These are phyloP conservation scores for Thermomyces lanuginosus DNA, from an alignment of 2,329 filamentous ascomycete genomes.

Conservation along the genomic window DNA sequence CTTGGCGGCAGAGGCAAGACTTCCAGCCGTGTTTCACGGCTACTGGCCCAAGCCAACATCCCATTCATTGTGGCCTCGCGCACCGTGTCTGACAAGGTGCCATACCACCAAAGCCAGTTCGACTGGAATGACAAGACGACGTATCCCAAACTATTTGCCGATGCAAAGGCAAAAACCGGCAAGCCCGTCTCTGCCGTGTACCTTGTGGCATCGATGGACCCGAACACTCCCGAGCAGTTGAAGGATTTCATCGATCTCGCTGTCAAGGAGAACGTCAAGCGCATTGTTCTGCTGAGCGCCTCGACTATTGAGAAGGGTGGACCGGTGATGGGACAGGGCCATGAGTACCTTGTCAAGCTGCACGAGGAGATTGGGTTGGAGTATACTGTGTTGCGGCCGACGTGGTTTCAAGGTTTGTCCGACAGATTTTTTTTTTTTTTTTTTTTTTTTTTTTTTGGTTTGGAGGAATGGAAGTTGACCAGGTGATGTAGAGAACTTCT, in stretches of 20 bases:
- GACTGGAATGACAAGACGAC: constrained; percentile 6
- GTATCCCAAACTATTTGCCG: constrained; percentile 4
- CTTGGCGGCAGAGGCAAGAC: constrained; percentile 5
- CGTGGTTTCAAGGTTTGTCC: constrained; percentile 33
- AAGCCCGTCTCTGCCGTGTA: constrained; percentile 29
- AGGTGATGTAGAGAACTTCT: constrained; percentile 29
- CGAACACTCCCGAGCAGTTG: constrained; percentile 19
- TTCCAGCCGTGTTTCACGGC: constrained; percentile 2
- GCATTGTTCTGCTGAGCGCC: constrained; percentile 33
- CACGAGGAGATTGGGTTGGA: constrained; percentile 15
- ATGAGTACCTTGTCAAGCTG: constrained; percentile 24
- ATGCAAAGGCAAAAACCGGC: too few relatives aligned
- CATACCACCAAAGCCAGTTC: constrained; percentile 2
- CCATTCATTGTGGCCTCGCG: constrained; percentile 6
- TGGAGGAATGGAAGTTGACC: too few relatives aligned
- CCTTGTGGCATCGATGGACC: constrained; percentile 24
- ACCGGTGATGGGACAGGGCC: constrained; percentile 21
- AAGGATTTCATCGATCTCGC: constrained; percentile 30
- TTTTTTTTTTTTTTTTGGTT: too few relatives aligned
- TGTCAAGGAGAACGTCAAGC: constrained; percentile 14
- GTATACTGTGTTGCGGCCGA: constrained; percentile 31
- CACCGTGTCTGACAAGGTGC: neutral
- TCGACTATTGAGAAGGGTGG: constrained; percentile 23
- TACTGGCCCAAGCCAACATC: constrained; percentile 2
- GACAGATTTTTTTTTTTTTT: neutral